Conservation (phyloP, 2,329 filamentous ascomycete species). For the Scorias spongiosa region DNA sequence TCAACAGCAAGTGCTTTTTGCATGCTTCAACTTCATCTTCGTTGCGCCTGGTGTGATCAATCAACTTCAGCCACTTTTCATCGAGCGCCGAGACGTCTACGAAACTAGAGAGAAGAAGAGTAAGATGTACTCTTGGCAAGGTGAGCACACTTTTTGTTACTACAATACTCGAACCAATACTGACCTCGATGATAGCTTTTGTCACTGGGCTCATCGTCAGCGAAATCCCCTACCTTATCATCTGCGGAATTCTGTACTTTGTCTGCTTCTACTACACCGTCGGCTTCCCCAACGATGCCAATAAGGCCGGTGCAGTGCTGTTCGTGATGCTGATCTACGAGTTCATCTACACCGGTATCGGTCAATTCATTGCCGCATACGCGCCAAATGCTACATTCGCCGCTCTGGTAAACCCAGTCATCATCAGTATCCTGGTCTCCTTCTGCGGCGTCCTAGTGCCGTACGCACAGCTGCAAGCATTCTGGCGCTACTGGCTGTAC, state of each 20-base stretch:
- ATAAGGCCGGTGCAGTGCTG: constrained; percentile 43
- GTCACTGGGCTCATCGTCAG: constrained; percentile 44
- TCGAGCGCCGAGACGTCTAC: constrained; percentile 43
- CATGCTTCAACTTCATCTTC: constrained; percentile 22
- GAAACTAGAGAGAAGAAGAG: constrained; percentile 45
- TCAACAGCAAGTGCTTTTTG: constrained; percentile 22
- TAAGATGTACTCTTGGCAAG: constrained; percentile 60
- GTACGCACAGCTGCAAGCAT: constrained; percentile 57
- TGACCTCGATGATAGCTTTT: constrained; percentile 33
- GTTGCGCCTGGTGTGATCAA: constrained; percentile 33
- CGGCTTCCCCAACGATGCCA: constrained; percentile 27
- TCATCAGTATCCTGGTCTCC: constrained; percentile 53
- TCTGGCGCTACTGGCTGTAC: constrained; percentile 71
- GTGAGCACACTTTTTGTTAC: constrained; percentile 42
- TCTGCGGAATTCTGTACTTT: constrained; percentile 51
- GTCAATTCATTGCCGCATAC: constrained; percentile 46
- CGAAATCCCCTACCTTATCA: constrained; percentile 42
- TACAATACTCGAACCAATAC: constrained; percentile 38
- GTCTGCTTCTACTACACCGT: constrained; percentile 42
- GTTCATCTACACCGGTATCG: constrained; percentile 53
- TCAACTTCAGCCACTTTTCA: constrained; percentile 44
- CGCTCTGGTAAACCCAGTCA: constrained; percentile 54
- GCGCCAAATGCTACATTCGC: constrained; percentile 41
- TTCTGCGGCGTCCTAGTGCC: constrained; percentile 80
- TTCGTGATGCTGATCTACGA: constrained; percentile 57